A percentile compares a stretch with the other conserved stretches of the same genome.
Conservation (phyloP, 257 asterid genomes). For the Przewalskia tangutica region DNA sequence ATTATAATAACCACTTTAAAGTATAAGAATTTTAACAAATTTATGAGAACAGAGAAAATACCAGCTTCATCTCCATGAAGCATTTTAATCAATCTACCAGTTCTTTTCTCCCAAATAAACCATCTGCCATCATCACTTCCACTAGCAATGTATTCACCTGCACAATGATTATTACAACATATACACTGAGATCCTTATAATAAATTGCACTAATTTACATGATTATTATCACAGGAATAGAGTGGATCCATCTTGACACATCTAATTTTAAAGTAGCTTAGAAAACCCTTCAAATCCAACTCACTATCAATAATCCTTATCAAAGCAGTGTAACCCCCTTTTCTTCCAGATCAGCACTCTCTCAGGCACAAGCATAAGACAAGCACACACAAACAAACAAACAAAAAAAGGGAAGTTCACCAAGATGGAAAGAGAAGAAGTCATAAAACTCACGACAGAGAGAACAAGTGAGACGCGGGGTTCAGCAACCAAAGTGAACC, state of each 20-base stretch:
- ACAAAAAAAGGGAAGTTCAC: not conserved
- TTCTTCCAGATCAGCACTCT: not conserved
- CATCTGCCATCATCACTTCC: conserved; percentile 99
- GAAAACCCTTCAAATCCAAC: not conserved
- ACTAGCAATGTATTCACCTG: conserved; percentile 90
- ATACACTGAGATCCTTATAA: conserved; percentile 6
- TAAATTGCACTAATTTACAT: not conserved
- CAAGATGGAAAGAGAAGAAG: not conserved
- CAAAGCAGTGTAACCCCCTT: not conserved
- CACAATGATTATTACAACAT: not conserved
- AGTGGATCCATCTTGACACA: not conserved
- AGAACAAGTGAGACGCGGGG: not conserved
- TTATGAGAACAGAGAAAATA: conserved; percentile 14
- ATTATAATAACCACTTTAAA: not conserved
- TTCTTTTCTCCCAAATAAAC: conserved; percentile 92
- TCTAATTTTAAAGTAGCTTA: not conserved
- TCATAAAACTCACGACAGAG: not conserved
- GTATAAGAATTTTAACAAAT: not conserved
- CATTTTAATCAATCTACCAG: conserved; percentile 81
- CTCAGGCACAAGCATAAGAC: not conserved
- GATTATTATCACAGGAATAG: not conserved
- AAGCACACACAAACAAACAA: not conserved
- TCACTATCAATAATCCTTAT: not conserved
- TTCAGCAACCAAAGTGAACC: not conserved
- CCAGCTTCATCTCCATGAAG: conserved; percentile 92